These are phyloP conservation scores for Fragilariopsis cylindrus DNA, from an alignment of 108 stramenopile species.

Conservation along the genomic window DNA sequence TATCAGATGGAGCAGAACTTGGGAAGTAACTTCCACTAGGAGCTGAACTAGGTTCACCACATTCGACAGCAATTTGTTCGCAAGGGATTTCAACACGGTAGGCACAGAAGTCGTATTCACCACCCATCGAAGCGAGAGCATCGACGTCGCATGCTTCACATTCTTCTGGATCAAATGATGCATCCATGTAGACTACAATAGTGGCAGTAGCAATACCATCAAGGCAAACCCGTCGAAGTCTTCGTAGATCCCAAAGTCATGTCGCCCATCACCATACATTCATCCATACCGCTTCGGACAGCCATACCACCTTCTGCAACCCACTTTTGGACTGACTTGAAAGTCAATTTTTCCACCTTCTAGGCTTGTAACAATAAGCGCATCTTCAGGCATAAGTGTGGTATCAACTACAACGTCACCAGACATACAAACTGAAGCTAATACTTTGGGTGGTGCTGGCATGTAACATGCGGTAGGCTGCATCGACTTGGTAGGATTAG, in stretches of 20 bases:
- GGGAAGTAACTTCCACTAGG: conserved; percentile 20
- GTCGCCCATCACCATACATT: neutral
- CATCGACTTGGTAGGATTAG: neutral
- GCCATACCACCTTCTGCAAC: neutral
- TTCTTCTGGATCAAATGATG: neutral
- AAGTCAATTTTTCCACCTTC: neutral
- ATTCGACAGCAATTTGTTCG: neutral
- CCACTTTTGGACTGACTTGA: neutral
- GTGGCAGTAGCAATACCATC: neutral
- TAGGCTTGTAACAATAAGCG: neutral
- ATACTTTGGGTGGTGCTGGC: neutral
- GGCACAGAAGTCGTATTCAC: neutral
- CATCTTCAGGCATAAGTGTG: conserved; percentile 6
- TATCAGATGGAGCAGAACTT: conserved; percentile 7
- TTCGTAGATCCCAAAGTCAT: neutral
- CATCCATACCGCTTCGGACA: neutral
- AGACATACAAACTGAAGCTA: neutral
- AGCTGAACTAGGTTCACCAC: conserved; percentile 9
- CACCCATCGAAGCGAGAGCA: neutral
- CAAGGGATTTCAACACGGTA: conserved; percentile 9
- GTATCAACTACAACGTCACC: conserved; percentile 2
- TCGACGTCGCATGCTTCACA: conserved; percentile 8
- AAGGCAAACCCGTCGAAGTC: neutral
- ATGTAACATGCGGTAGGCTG: conserved; percentile 8
- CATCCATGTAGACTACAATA: conserved; percentile 10